Evolutionary conservation across 768 basidiomycete species (phyloP).

Genomic region (Astraeus odoratus): DNA sequence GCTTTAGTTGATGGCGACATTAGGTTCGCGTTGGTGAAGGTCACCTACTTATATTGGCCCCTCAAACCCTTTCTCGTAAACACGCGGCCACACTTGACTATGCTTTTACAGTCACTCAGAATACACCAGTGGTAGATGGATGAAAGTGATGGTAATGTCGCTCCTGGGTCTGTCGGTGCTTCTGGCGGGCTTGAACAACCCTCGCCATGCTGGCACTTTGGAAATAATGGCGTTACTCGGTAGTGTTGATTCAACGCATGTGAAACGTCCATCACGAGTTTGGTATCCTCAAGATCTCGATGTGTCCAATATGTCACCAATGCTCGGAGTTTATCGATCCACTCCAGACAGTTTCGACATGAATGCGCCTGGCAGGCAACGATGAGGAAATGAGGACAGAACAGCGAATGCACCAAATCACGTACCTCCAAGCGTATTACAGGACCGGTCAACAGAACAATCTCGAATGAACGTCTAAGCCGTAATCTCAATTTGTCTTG

Average conservation of each 20-base stretch:
- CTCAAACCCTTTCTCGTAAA: conserved; percentile 64
- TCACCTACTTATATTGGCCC: conserved; percentile 72
- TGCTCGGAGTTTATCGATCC: conserved; percentile 71
- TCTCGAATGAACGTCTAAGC: conserved; percentile 70
- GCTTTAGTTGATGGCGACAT: background rate
- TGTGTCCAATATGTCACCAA: conserved; percentile 76
- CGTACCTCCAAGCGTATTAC: conserved; percentile 76
- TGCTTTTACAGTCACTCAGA: conserved; percentile 69
- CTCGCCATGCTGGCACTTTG: conserved; percentile 23
- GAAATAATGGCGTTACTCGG: conserved; percentile 50
- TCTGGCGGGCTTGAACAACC: conserved; percentile 42
- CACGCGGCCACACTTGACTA: conserved; percentile 66
- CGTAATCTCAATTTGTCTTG: conserved; percentile 40
- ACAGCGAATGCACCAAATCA: background rate
- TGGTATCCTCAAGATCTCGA: conserved; percentile 67
- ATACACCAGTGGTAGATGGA: conserved; percentile 85
- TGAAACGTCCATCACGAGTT: conserved; percentile 74
- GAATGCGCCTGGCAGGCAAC: conserved; percentile 56
- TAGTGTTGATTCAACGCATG: conserved; percentile 44
- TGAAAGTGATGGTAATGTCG: conserved; percentile 50
- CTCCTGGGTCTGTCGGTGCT: conserved; percentile 44
- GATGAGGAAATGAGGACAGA: background rate
- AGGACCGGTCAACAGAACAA: conserved; percentile 61
- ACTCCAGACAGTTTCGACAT: conserved; percentile 64
- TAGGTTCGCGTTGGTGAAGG: background rate